Percentiles rank a stretch among this genome's conserved stretches.
These are phyloP conservation scores for Hibiscus syriacus DNA, from an alignment of 345 rosid genomes.

Conservation along the genomic window DNA sequence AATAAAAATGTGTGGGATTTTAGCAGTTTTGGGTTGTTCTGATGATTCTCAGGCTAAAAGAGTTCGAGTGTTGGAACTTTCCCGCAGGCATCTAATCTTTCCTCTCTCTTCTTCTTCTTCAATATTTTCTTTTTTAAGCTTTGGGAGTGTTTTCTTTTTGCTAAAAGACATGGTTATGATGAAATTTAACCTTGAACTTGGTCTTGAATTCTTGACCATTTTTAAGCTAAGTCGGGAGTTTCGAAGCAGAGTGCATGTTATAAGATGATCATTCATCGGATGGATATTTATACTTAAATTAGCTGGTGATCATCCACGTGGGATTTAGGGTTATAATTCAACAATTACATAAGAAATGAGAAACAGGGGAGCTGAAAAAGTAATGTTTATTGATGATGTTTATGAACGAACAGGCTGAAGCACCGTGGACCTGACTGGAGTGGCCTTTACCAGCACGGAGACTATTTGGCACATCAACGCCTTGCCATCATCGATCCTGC, in stretches of 20 bases:
- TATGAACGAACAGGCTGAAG: slow-evolving; percentile 55
- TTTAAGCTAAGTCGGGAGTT: neutral
- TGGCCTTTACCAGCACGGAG: slow-evolving; percentile 73
- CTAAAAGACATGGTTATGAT: too few species aligned
- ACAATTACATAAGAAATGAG: neutral
- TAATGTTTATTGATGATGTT: neutral
- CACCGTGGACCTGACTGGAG: slow-evolving; percentile 99
- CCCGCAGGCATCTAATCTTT: slow-evolving; percentile 65
- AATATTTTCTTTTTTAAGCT: neutral
- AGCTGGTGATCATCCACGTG: too few species aligned
- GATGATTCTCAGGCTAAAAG: slow-evolving; percentile 90
- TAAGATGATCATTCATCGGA: neutral
- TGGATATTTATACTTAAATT: too few species aligned
- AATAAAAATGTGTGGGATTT: slow-evolving; percentile 81
- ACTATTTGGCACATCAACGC: slow-evolving; percentile 78
- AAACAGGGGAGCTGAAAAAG: neutral
- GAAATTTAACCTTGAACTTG: too few species aligned
- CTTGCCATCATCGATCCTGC: slow-evolving; percentile 87
- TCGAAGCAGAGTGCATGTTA: neutral
- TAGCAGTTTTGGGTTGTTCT: slow-evolving; percentile 89
- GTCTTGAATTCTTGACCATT: too few species aligned
- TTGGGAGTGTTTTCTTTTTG: neutral
- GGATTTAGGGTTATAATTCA: too few species aligned
- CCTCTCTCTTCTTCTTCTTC: neutral
- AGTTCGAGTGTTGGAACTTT: slow-evolving; percentile 95